These are phyloP conservation scores for Mycena sp. DNA, from an alignment of 1,284 basidiomycete genomes.

Conservation along the genomic window DNA sequence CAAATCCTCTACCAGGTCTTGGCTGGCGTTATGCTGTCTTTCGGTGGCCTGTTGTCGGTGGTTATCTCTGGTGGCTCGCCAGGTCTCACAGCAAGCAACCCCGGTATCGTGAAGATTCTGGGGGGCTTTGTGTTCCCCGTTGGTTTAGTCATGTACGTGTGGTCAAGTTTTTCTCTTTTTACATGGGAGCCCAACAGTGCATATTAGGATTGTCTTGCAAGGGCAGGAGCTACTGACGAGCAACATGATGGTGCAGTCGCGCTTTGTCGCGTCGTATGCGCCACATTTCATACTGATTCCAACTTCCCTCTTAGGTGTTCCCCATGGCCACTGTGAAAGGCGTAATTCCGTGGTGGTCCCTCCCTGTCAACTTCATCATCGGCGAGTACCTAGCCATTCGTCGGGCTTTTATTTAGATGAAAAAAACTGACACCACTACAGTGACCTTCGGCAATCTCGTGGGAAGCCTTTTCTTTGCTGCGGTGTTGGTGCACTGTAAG, in stretches of 20 bases:
- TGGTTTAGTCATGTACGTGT: conserved; percentile 74
- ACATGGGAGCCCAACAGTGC: too few relatives aligned
- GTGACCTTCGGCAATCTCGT: conserved; percentile 77
- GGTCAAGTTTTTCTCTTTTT: background rate
- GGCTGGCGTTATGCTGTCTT: conserved; percentile 76
- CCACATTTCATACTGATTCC: background rate
- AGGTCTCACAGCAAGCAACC: conserved; percentile 60
- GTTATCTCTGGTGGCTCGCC: conserved; percentile 68
- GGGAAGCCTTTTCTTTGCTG: conserved; percentile 78
- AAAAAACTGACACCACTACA: conserved; percentile 35
- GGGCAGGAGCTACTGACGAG: conserved; percentile 77
- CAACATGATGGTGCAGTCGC: conserved; percentile 70
- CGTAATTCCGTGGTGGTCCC: conserved; percentile 73
- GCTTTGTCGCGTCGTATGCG: background rate
- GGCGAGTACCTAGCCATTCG: conserved; percentile 49
- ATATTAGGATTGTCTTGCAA: conserved; percentile 82
- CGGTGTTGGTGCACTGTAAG: conserved; percentile 72
- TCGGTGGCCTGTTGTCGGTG: conserved; percentile 66
- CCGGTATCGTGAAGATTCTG: conserved; percentile 72
- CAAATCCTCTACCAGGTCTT: conserved; percentile 58
- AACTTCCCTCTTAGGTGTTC: conserved; percentile 54
- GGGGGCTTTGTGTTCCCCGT: conserved; percentile 77
- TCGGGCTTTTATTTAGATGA: background rate
- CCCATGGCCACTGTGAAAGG: conserved; percentile 73
- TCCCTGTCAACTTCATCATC: conserved; percentile 73